Conservation (phyloP, 2,329 filamentous ascomycete genomes). For the Pseudogymnoascus pannorum region DNA sequence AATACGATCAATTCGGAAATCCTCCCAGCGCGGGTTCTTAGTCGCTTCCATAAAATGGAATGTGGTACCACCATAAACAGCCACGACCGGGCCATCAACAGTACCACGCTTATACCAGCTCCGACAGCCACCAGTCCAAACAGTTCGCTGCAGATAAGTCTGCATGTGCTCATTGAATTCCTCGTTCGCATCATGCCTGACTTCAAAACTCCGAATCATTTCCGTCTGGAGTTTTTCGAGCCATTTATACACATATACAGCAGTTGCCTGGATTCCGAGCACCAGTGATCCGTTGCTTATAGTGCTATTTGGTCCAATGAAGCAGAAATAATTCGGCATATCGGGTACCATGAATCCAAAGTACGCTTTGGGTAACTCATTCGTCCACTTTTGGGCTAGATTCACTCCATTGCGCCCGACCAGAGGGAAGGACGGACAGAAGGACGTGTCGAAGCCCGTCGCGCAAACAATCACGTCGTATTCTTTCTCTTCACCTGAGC, state of each 20-base stretch:
- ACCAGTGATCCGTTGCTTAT: conserved; percentile 23
- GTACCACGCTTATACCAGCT: conserved; percentile 21
- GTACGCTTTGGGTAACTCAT: conserved; percentile 23
- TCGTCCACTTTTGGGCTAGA: conserved; percentile 20
- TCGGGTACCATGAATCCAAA: conserved; percentile 20
- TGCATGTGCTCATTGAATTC: conserved; percentile 44
- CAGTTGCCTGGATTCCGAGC: conserved; percentile 22
- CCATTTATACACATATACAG: conserved; percentile 25
- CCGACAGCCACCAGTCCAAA: conserved; percentile 38
- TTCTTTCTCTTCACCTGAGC: conserved; percentile 21
- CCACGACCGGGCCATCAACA: background rate
- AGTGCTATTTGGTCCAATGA: conserved; percentile 25
- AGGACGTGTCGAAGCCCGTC: conserved; percentile 30
- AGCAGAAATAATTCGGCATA: conserved; percentile 28
- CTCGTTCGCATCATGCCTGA: conserved; percentile 39
- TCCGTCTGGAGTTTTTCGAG: conserved; percentile 37
- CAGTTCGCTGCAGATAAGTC: conserved; percentile 46
- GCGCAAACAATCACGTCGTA: conserved; percentile 34
- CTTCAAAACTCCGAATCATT: conserved; percentile 39
- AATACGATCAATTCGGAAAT: conserved; percentile 38
- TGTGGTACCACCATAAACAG: conserved; percentile 17
- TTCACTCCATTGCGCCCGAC: conserved; percentile 19
- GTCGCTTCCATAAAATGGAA: conserved; percentile 39
- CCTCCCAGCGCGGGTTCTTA: conserved; percentile 48
- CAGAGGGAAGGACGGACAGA: conserved; percentile 22